Conservation (phyloP, 306 rosid genomes). For the Prunus campanulata region DNA sequence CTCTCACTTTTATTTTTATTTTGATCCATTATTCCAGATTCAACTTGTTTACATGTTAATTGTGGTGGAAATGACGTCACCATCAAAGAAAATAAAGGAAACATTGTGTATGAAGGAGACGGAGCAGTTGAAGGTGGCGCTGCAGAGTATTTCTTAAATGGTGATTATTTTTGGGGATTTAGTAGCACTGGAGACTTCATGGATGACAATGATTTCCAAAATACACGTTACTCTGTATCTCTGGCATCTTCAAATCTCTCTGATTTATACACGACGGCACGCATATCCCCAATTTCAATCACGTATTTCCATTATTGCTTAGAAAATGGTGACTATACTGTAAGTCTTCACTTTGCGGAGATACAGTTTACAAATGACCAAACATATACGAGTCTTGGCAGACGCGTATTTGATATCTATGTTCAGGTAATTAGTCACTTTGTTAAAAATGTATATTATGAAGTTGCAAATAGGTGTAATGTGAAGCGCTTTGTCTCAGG, state of each 20-base stretch:
- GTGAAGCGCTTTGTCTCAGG: slow-evolving; percentile 37
- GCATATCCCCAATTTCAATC: slow-evolving; percentile 53
- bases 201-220: slow-evolving; percentile 32
- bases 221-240: slow-evolving; percentile 34
- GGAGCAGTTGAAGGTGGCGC: slow-evolving; percentile 33
- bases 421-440: slow-evolving; percentile 52
- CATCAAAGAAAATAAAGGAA: slow-evolving; percentile 14
- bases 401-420: slow-evolving; percentile 59
- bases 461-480: slow-evolving; percentile 15
- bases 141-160: slow-evolving; percentile 13
- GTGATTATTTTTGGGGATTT: slow-evolving; percentile 31
- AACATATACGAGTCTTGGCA: slow-evolving; percentile 51
- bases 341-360: slow-evolving; percentile 67
- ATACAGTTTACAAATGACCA: slow-evolving; percentile 53
- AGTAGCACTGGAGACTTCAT: slow-evolving; percentile 46
- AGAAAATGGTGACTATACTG: slow-evolving; percentile 60
- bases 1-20: not conserved
- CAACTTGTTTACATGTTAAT: slow-evolving; percentile 61
- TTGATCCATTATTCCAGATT: slow-evolving; percentile 44
- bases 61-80: slow-evolving; percentile 47
- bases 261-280: slow-evolving; percentile 52
- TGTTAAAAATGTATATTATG: not conserved
- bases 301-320: slow-evolving; percentile 72
- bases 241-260: slow-evolving; percentile 39
- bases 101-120: slow-evolving; percentile 27